phyloP scores from a whole-genome alignment of 2,329 filamentous ascomycete species.

The Xylariaceae sp. region DNA sequence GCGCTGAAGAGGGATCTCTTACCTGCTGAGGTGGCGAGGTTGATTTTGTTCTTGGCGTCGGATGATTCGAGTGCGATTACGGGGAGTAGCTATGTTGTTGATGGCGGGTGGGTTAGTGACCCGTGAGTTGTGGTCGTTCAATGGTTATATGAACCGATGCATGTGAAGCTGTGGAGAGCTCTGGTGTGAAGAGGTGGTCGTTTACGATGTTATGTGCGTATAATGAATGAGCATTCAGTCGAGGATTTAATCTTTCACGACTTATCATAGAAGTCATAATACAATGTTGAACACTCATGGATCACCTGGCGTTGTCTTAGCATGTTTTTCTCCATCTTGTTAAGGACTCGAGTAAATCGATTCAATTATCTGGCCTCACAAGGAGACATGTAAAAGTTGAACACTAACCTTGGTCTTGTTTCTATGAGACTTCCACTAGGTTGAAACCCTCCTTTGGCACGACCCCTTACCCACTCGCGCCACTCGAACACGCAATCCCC shows the following conservation, averaged over 20 bases:
- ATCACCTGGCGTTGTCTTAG: too few species aligned
- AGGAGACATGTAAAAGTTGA: too few species aligned
- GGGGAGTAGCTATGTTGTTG: slow-evolving; percentile 38
- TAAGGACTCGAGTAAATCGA: too few species aligned
- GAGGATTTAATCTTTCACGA: not conserved
- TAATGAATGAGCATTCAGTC: not conserved
- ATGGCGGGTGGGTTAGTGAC: slow-evolving; percentile 34
- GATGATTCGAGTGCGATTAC: slow-evolving; percentile 45
- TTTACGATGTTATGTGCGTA: not conserved
- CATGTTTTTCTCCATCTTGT: too few species aligned
- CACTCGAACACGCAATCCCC: slow-evolving; percentile 10
- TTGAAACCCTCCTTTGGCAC: not conserved
- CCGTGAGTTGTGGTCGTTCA: slow-evolving; percentile 2
- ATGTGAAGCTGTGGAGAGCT: too few species aligned
- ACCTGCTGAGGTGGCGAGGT: slow-evolving; percentile 42
- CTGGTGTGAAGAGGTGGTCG: not conserved
- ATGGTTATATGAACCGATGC: not conserved
- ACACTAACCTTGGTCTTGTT: too few species aligned
- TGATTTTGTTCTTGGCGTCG: slow-evolving; percentile 42
- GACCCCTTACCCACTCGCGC: slow-evolving; percentile 5
- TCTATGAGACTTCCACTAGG: not conserved
- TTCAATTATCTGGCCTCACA: too few species aligned
- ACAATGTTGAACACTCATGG: not conserved
- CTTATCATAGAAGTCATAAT: not conserved
- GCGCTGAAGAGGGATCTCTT: slow-evolving; percentile 38